Percentiles rank a stretch among this genome's conserved stretches.
phyloP scores from a whole-genome alignment of 2,329 filamentous ascomycete genomes.

The Bretziella fagacearum region DNA sequence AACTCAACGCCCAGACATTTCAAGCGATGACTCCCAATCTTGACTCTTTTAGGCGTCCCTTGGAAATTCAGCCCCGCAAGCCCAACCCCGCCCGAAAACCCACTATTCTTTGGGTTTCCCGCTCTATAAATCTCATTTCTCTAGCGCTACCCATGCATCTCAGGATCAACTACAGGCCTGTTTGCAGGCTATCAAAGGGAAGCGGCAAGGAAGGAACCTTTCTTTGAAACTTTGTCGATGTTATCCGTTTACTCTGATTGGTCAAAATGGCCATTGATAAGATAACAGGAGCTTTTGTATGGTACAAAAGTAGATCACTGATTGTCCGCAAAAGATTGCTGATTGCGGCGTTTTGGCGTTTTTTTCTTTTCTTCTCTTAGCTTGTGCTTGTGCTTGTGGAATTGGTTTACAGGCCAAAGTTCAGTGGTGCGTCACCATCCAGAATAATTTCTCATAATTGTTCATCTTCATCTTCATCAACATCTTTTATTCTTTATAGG shows the following conservation, averaged over 20 bases:
- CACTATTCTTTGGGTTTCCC: too few relatives aligned
- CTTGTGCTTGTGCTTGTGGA: too few relatives aligned
- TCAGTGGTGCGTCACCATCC: neutral
- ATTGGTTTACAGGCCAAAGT: neutral
- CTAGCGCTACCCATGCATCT: too few relatives aligned
- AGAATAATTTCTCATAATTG: too few relatives aligned
- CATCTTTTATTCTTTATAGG: too few relatives aligned
- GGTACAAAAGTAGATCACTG: neutral
- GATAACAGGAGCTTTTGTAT: neutral
- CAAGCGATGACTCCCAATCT: neutral
- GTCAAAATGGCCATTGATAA: neutral
- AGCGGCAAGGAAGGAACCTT: neutral
- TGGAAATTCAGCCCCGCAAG: neutral
- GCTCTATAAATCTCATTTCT: too few relatives aligned
- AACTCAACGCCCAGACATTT: neutral
- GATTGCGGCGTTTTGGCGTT: neutral
- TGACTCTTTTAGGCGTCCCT: neutral
- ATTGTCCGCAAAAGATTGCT: neutral
- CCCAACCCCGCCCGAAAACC: neutral
- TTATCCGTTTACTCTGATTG: neutral
- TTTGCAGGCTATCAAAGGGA: neutral
- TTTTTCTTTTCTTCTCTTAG: neutral
- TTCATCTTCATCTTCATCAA: too few relatives aligned
- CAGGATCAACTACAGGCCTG: neutral
- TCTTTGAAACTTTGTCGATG: neutral